phyloP scores from a whole-genome alignment of 23 red algal species.

The Gracilariopsis chorda region DNA sequence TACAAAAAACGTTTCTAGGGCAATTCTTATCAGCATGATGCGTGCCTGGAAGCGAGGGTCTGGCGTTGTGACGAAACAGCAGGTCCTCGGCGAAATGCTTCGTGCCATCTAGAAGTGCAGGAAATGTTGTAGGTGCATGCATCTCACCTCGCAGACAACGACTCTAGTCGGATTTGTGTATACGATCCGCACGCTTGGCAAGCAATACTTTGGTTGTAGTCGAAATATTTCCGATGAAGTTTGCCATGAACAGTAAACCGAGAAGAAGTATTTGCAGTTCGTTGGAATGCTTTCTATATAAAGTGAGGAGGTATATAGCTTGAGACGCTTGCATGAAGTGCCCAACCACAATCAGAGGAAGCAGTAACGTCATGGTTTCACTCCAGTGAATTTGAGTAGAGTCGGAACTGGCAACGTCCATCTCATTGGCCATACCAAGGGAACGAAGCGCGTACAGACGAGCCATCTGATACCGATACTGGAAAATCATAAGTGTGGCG shows the following conservation, averaged over 20 bases:
- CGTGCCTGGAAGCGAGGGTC: no score
- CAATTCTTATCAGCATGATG: no score
- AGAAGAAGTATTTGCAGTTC: constrained; percentile 70
- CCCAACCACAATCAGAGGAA: constrained; percentile 86
- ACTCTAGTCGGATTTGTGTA: neutral
- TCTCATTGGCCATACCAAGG: constrained; percentile 87
- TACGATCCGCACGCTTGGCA: constrained; percentile 40
- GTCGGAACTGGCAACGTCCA: constrained; percentile 97
- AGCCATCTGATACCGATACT: constrained; percentile 97
- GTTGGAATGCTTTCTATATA: constrained; percentile 44
- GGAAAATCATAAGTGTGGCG: constrained; percentile 91
- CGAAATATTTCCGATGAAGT: constrained; percentile 85
- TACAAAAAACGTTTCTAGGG: no score
- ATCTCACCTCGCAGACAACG: neutral
- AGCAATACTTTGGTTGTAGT: constrained; percentile 69
- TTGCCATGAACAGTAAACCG: constrained; percentile 54
- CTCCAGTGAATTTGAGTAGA: constrained; percentile 93
- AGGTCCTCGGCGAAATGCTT: no score
- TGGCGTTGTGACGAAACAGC: no score
- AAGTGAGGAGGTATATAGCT: constrained; percentile 40
- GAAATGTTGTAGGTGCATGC: no score
- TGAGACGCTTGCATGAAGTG: constrained; percentile 83
- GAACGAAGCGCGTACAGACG: constrained; percentile 93
- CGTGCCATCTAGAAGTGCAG: no score
- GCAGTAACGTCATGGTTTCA: constrained; percentile 80